These are phyloP conservation scores for Pythium brassicae DNA, from an alignment of 352 stramenopile genomes.

Conservation along the genomic window DNA sequence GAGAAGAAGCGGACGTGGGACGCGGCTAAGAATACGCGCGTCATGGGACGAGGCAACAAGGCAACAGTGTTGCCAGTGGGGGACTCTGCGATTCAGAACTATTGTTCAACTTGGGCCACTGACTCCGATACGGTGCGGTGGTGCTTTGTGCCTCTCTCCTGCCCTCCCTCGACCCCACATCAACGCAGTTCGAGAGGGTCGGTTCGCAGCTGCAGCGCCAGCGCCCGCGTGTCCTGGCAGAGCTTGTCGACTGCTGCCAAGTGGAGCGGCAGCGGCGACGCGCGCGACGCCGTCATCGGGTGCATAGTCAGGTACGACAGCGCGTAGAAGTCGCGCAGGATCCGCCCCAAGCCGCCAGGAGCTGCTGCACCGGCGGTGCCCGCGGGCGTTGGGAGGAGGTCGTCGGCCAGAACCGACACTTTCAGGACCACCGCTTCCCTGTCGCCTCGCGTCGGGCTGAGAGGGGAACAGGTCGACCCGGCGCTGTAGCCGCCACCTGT, in stretches of 20 bases:
- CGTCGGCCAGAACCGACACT: slow-evolving; percentile 26
- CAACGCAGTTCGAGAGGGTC: slow-evolving; percentile 15
- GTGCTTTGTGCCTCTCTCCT: too few species aligned
- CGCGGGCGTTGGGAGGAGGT: slow-evolving; percentile 3
- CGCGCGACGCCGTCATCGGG: slow-evolving; percentile 52
- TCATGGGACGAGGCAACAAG: background rate
- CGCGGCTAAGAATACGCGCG: slow-evolving; percentile 1
- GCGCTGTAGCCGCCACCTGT: slow-evolving; percentile 27
- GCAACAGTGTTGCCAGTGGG: too few species aligned
- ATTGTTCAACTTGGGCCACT: too few species aligned
- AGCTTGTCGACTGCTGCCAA: slow-evolving; percentile 38
- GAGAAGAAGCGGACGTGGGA: background rate
- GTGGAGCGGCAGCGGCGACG: slow-evolving; percentile 61
- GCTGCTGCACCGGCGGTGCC: background rate
- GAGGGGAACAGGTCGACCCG: slow-evolving; percentile 1
- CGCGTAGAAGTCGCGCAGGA: slow-evolving; percentile 56
- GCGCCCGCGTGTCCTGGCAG: slow-evolving; percentile 12
- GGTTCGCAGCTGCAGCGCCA: slow-evolving; percentile 16
- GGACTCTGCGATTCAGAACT: too few species aligned
- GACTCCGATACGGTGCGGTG: too few species aligned
- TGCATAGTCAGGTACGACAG: slow-evolving; percentile 78
- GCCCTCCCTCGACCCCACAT: background rate
- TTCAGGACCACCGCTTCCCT: slow-evolving; percentile 30
- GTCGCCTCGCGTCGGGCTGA: background rate
- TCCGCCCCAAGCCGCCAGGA: slow-evolving; percentile 14